Evolutionary conservation across 495 filamentous ascomycete species (phyloP), one percentile per base, ranked within the genome.

Genomic region (Delitschia confertaspora): DNA sequence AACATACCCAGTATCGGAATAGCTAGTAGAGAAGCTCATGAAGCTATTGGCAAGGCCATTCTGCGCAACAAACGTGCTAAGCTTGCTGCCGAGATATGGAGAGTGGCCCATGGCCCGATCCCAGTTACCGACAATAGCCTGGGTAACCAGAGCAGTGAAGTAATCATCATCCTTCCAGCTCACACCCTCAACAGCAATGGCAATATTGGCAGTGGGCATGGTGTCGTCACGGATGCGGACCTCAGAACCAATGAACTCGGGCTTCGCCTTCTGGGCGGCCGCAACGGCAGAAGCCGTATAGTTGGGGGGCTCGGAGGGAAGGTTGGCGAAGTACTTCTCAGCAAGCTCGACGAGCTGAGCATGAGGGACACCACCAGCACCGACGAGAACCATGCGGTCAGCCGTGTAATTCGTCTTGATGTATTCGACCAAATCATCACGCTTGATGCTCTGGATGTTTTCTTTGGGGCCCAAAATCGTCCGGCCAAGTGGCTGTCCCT

Each of bases 21-120:
- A 99, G 72, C 86, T 94, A 33, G 91, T 99, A 56, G 86, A 94
- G 71, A 99, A 99, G 76, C 83, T 89, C 91, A 99, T 99, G 79
- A 94, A 96, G 75, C 86, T 93, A 71, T 91, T 99, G 60, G 89
- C 89, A 38, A 99, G 78, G 60, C 87, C 78, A 68, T 96, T 75
- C 70, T 94, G 74, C 75, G 89, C 80, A 45, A 99, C 80, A 53
- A 91, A 82, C 45, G 78, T 76, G 75, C 86, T 93, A 59, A 99
- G 84, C 75, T 89, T 95, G 85, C 85, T 93, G 52, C 91, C 93
- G 51, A 95, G 78, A 73, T 94, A 88, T 37, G 88, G 76, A 33
- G 89, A 86, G 69, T 88, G 93, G 62, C 93, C 93, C 82, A 96
- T 93, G 40, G 91, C 83, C 67, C 88, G 87, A 71, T 99, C 91